Conservation (phyloP, 768 basidiomycete species). For the Ramaria sp. region DNA sequence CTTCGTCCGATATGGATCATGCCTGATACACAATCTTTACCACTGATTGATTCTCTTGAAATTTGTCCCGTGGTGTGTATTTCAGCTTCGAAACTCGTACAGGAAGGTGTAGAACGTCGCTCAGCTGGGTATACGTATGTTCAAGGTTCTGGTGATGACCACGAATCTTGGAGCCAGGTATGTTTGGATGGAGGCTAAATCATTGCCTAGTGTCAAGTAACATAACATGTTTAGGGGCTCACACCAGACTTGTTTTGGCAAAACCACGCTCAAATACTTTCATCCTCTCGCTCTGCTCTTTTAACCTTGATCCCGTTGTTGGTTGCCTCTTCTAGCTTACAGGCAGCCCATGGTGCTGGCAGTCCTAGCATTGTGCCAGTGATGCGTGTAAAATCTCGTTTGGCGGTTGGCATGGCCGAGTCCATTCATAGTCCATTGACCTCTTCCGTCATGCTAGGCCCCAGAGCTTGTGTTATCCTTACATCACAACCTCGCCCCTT, state of each 20-base stretch:
- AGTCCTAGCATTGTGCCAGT: constrained; percentile 1
- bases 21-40: constrained; percentile 47
- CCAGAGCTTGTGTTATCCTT: constrained; percentile 8
- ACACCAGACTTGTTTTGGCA: constrained; percentile 66
- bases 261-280: constrained; percentile 38
- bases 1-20: constrained; percentile 87
- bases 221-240: constrained; percentile 42
- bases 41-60: constrained; percentile 23
- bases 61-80: constrained; percentile 74
- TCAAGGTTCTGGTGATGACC: constrained; percentile 92
- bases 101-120: constrained; percentile 49
- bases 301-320: constrained; percentile 29
- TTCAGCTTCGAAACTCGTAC: constrained; percentile 69
- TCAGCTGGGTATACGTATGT: constrained; percentile 72
- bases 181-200: constrained; percentile 9
- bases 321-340: neutral
- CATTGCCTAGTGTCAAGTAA: neutral
- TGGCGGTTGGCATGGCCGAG: constrained; percentile 4
- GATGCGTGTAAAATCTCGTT: neutral
- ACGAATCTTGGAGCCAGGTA: constrained; percentile 82
- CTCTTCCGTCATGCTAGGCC: constrained; percentile 6
- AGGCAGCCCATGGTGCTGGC: constrained; percentile 9
- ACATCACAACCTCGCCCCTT: constrained; percentile 12
- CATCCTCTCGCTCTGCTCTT: constrained; percentile 36
- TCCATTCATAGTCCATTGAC: neutral